Evolutionary conservation across 1,139 yeast species (phyloP).

Genomic region (Trichomonascaceae sp.): DNA sequence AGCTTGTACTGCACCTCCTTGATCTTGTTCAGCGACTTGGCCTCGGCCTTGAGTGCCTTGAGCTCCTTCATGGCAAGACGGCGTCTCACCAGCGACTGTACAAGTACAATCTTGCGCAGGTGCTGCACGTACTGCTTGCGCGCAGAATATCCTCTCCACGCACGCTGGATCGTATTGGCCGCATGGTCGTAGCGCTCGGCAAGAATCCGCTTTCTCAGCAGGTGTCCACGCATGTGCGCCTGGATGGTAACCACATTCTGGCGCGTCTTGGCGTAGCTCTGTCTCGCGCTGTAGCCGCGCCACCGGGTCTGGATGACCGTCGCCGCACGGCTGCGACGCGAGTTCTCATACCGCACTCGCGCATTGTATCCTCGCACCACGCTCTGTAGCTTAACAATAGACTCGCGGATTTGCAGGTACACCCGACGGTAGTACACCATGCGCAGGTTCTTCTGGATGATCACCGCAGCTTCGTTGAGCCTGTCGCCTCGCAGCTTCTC

Average conservation of each 20-base stretch:
- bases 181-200: constrained; percentile 44
- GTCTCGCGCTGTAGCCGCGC: constrained; percentile 52
- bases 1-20: constrained; percentile 85
- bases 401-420: constrained; percentile 41
- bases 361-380: constrained; percentile 49
- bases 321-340: constrained; percentile 55
- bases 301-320: constrained; percentile 55
- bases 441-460: constrained; percentile 78
- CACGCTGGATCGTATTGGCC: constrained; percentile 58
- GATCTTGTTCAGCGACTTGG: constrained; percentile 80
- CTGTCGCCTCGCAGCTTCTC: constrained; percentile 78
- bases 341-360: constrained; percentile 44
- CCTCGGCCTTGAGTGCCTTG: constrained; percentile 57
- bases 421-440: constrained; percentile 49
- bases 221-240: constrained; percentile 52
- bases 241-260: constrained; percentile 49
- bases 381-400: constrained; percentile 49
- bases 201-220: constrained; percentile 38
- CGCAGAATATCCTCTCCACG: constrained; percentile 45
- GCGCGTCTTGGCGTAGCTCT: constrained; percentile 32
- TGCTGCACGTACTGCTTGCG: constrained; percentile 34
- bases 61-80: constrained; percentile 58
- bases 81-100: constrained; percentile 73
- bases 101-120: constrained; percentile 44
- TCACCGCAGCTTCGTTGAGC: constrained; percentile 60